Conservation (phyloP, 139 green algal species). For the Micractinium sp. region DNA sequence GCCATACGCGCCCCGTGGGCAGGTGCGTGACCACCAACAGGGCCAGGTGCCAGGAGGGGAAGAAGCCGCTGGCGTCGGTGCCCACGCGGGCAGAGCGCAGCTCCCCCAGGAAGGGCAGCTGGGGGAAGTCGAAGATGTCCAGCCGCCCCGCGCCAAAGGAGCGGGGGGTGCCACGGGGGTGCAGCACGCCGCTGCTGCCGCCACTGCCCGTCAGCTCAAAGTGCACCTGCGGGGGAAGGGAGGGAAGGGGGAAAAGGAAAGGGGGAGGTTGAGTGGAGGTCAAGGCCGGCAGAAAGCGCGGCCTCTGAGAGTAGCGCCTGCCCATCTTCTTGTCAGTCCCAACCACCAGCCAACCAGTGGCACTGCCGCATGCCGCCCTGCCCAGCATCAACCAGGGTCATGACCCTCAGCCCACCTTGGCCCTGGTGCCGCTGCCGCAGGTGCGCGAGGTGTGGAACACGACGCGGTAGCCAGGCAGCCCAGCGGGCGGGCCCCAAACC, state of each 20-base stretch:
- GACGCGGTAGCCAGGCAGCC: slow-evolving; percentile 24
- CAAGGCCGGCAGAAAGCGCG: too few species aligned
- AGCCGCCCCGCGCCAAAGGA: slow-evolving; percentile 53
- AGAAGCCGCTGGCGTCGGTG: slow-evolving; percentile 62
- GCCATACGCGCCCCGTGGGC: slow-evolving; percentile 47
- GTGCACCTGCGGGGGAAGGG: slow-evolving; percentile 51
- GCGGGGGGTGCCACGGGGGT: neutral
- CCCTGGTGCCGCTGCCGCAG: slow-evolving; percentile 20
- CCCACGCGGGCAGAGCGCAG: slow-evolving; percentile 62
- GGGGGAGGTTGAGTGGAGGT: neutral
- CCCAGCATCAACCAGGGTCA: too few species aligned
- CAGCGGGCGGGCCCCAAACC: neutral
- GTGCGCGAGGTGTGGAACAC: slow-evolving; percentile 32
- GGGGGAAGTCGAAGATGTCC: slow-evolving; percentile 68
- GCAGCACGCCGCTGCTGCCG: slow-evolving; percentile 56
- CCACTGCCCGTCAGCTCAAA: slow-evolving; percentile 80
- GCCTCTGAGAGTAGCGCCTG: too few species aligned
- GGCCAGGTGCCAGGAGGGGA: slow-evolving; percentile 72
- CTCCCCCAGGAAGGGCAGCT: slow-evolving; percentile 28
- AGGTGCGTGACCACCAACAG: slow-evolving; percentile 70
- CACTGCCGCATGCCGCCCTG: too few species aligned
- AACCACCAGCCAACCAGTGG: neutral
- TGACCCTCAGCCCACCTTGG: neutral
- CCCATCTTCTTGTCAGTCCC: neutral
- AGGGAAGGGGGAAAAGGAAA: neutral